Base-by-base conservation (phyloP, 169 alveolate species). In the Cryptosporidium bovis region DNA sequence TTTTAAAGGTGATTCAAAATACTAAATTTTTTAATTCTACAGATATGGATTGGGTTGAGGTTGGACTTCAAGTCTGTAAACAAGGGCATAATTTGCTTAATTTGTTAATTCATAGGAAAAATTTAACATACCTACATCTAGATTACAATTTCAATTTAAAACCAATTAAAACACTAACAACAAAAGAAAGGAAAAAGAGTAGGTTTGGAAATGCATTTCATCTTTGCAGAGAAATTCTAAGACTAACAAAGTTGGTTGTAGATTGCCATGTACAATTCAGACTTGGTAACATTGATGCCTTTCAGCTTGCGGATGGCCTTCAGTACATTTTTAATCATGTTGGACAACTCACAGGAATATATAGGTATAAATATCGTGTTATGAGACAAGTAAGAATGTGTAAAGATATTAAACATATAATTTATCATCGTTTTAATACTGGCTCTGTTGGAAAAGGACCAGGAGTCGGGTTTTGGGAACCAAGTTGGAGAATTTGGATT, bases 381-480 rank as follows among this genome's bases (percentile, higher is more conserved):
- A 99, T 99, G 99, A 95, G 99, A 53, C 99, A 98, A 91, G 95
- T 95, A 13, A 94, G 99, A 69, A 98, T 98, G 99, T 98, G 99
- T 91, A 99, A 99, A 91, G 99, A 99, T 93, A 94, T 98, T 62
- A 99, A 99, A 92, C 99, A 99, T 93, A 92, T 99, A 90, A 95
- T 99, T 29, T 98, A 99, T 94, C 98, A 99, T 95, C 94, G 99
- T 67, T 99, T 99, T 91, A 98, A 99, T 90, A 98, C 99, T 5
- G 99, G 99, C 0, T 99, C 99, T 4, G 99, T 99, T 24, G 99
- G 99, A n/a, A 98, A 99, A 92, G 99, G 99, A 2, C 99, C 99
- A 15, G 99, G 99, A 55, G 97, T 98, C 65, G 99, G 99, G 3
- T 97, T 99, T 90, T 99, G 99, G 99, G 99, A 94, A 82, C 98